Evolutionary conservation across 768 basidiomycete genomes (phyloP).

Genomic region (Coprinopsis cinerea): DNA sequence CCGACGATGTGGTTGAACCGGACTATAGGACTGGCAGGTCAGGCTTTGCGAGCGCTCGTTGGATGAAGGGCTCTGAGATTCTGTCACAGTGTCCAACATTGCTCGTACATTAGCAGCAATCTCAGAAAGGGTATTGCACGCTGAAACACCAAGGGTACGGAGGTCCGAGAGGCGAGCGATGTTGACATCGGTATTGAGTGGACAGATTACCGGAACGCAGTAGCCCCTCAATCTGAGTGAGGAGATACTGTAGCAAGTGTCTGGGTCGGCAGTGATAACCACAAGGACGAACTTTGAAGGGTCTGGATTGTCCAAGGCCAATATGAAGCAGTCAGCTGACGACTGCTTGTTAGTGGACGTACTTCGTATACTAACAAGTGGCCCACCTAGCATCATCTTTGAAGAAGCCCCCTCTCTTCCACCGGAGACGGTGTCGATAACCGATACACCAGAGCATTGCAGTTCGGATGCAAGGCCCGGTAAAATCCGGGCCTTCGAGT

Average conservation of each 20-base stretch:
- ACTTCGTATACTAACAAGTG: neutral
- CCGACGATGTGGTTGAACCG: too few relatives aligned
- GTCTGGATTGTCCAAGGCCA: neutral
- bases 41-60: too few relatives aligned
- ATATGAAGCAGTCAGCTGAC: neutral
- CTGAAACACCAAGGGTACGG: too few relatives aligned
- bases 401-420: neutral
- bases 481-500: neutral
- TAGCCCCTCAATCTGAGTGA: neutral
- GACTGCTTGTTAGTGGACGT: neutral
- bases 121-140: too few relatives aligned
- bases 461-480: neutral
- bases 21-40: too few relatives aligned
- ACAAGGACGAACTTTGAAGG: neutral
- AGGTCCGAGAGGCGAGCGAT: too few relatives aligned
- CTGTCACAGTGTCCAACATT: too few relatives aligned
- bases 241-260: neutral
- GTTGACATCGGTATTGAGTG: neutral
- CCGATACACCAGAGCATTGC: constrained; percentile 1
- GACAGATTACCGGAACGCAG: neutral
- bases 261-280: neutral
- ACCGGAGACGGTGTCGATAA: neutral
- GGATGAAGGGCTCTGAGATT: too few relatives aligned
- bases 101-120: too few relatives aligned
- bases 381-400: neutral